Percentiles rank a stretch among this genome's conserved stretches.
These are phyloP conservation scores for Lactarius hatsudake DNA, from an alignment of 768 basidiomycete species.

Conservation along the genomic window DNA sequence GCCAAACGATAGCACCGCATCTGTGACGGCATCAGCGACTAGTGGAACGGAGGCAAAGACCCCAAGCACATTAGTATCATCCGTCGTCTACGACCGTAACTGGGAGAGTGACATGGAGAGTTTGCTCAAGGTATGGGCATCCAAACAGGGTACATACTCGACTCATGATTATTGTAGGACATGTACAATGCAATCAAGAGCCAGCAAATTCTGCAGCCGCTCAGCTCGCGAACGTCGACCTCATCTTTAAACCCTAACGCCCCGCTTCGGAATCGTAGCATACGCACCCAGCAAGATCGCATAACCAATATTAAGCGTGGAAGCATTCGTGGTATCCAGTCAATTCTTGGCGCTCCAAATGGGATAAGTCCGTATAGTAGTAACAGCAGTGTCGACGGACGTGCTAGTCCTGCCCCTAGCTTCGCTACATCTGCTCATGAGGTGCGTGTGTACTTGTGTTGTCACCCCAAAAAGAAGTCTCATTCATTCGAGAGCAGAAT, in stretches of 20 bases:
- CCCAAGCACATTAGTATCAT: slow-evolving; percentile 35
- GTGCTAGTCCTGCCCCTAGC: slow-evolving; percentile 93
- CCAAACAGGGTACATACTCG: slow-evolving; percentile 9
- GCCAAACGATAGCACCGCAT: slow-evolving; percentile 61
- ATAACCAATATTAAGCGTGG: slow-evolving; percentile 80
- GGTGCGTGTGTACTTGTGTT: slow-evolving; percentile 37
- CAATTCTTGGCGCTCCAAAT: slow-evolving; percentile 65
- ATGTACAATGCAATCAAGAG: slow-evolving; percentile 92
- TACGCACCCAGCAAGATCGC: slow-evolving; percentile 65
- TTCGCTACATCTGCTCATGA: slow-evolving; percentile 89
- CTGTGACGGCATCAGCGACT: slow-evolving; percentile 49
- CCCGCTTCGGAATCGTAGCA: slow-evolving; percentile 64
- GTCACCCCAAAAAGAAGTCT: not conserved
- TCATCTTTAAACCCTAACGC: slow-evolving; percentile 57
- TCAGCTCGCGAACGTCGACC: slow-evolving; percentile 50
- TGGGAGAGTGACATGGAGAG: slow-evolving; percentile 90
- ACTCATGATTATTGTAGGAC: slow-evolving; percentile 51
- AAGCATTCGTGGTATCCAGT: slow-evolving; percentile 85
- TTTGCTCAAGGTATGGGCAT: slow-evolving; percentile 66
- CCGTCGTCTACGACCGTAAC: slow-evolving; percentile 53
- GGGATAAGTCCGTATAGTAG: slow-evolving; percentile 82
- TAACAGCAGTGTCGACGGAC: slow-evolving; percentile 79
- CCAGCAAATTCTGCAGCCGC: slow-evolving; percentile 86
- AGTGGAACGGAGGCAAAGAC: slow-evolving; percentile 41
- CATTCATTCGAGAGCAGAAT: slow-evolving; percentile 39